phyloP scores from a whole-genome alignment of 1,284 basidiomycete species.

The Takashimella tepidaria region DNA sequence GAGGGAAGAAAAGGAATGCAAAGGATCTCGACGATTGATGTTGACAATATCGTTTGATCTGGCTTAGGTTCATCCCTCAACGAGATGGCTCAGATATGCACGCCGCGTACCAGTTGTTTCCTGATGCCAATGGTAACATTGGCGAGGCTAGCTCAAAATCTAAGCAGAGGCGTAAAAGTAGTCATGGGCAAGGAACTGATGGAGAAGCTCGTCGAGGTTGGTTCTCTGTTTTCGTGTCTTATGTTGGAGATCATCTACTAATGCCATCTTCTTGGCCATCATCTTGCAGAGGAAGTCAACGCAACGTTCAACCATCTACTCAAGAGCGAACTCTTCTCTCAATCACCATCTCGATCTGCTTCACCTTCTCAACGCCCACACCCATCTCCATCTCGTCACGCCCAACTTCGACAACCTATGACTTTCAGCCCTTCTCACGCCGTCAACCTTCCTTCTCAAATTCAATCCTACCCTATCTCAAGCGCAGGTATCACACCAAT shows the following conservation, averaged over 20 bases:
- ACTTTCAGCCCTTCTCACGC: slow-evolving; percentile 31
- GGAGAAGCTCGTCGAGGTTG: slow-evolving; percentile 48
- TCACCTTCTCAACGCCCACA: slow-evolving; percentile 23
- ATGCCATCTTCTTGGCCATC: slow-evolving; percentile 4
- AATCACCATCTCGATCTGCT: slow-evolving; percentile 18
- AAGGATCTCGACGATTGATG: too few species aligned
- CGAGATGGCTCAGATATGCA: slow-evolving; percentile 52
- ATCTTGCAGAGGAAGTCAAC: slow-evolving; percentile 51
- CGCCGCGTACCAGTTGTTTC: slow-evolving; percentile 51
- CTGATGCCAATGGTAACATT: slow-evolving; percentile 34
- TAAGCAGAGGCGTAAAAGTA: slow-evolving; percentile 37
- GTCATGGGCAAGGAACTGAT: slow-evolving; percentile 37
- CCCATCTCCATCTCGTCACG: slow-evolving; percentile 19
- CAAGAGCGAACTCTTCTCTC: slow-evolving; percentile 52
- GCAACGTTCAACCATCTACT: slow-evolving; percentile 53
- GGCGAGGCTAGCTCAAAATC: slow-evolving; percentile 23
- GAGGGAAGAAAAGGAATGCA: neutral
- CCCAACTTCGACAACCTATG: slow-evolving; percentile 30
- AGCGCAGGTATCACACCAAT: slow-evolving; percentile 40
- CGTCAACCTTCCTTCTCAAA: slow-evolving; percentile 23
- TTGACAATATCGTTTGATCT: neutral
- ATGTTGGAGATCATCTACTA: too few species aligned
- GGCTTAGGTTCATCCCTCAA: slow-evolving; percentile 52
- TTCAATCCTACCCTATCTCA: slow-evolving; percentile 19
- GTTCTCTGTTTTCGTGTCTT: slow-evolving; percentile 10